These are phyloP conservation scores for Notholithocarpus densiflorus DNA, from an alignment of 306 rosid genomes.

Conservation along the genomic window DNA sequence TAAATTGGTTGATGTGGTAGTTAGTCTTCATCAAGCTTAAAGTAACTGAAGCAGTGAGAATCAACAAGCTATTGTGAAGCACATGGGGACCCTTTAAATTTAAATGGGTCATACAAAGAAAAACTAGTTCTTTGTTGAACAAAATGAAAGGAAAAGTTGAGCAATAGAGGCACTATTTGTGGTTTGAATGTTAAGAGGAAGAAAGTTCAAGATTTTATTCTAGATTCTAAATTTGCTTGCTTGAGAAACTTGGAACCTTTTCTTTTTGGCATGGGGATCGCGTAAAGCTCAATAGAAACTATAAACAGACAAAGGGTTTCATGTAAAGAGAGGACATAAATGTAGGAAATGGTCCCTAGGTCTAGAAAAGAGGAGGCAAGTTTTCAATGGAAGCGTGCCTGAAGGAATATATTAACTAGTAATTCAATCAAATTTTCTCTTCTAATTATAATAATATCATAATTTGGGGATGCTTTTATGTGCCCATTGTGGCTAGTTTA, in stretches of 20 bases:
- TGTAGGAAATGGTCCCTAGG: constrained; percentile 33
- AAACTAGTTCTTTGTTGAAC: constrained; percentile 3
- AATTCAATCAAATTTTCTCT: neutral
- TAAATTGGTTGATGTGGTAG: constrained; percentile 18
- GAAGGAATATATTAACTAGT: neutral
- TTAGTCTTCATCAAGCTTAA: constrained; percentile 20
- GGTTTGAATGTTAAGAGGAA: constrained; percentile 18
- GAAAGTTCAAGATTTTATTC: constrained; percentile 22
- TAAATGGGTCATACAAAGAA: constrained; percentile 10
- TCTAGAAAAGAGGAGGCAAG: constrained; percentile 37
- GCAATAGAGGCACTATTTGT: neutral
- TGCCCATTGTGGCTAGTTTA: neutral
- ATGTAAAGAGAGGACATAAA: constrained; percentile 31
- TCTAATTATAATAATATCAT: neutral
- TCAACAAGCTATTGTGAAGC: neutral
- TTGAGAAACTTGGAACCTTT: constrained; percentile 37
- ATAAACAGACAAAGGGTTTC: constrained; percentile 5
- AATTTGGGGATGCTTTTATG: neutral
- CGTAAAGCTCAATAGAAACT: constrained; percentile 49
- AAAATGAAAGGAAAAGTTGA: constrained; percentile 10
- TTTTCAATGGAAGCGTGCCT: constrained; percentile 35
- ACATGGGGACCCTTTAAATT: constrained; percentile 18
- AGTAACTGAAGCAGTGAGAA: neutral
- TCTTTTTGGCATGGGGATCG: constrained; percentile 32
- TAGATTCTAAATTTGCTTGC: constrained; percentile 41